Evolutionary conservation across 192 early-diverging fungal genomes (phyloP).

Genomic region (Diversispora eburnea): DNA sequence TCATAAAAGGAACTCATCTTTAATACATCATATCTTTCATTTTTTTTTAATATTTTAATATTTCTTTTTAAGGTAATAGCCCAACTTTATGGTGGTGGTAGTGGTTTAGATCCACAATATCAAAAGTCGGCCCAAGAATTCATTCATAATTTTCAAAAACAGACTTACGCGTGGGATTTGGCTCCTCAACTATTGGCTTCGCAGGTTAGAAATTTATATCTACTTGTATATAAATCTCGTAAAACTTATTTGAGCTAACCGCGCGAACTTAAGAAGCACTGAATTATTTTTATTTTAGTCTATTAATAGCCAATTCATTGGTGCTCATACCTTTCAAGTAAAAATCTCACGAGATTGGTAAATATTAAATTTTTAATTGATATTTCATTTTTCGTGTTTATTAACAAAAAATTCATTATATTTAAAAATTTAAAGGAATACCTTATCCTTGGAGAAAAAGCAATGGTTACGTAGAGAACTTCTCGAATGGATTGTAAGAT

Average conservation of each 20-base stretch:
- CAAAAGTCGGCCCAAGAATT: constrained; percentile 51
- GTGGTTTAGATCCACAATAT: constrained; percentile 33
- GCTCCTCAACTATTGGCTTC: constrained; percentile 48
- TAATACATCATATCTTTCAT: too few relatives aligned
- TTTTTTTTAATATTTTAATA: neutral
- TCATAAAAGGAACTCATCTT: too few relatives aligned
- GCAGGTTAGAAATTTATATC: constrained; percentile 31
- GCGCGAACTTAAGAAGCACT: neutral
- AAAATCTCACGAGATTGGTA: constrained; percentile 59
- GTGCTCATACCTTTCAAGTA: constrained; percentile 56
- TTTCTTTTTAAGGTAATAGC: constrained; percentile 20
- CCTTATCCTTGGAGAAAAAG: constrained; percentile 47
- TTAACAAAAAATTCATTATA: neutral
- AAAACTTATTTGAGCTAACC: neutral
- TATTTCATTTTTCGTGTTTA: neutral
- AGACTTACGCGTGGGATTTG: constrained; percentile 53
- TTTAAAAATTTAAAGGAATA: constrained; percentile 37
- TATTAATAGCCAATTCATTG: constrained; percentile 54
- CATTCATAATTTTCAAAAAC: constrained; percentile 50
- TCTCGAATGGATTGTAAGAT: constrained; percentile 43
- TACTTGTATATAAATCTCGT: neutral
- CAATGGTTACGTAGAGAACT: constrained; percentile 52
- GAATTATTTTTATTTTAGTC: constrained; percentile 25
- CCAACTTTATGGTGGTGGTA: constrained; percentile 44
- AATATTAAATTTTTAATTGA: constrained; percentile 3